These are phyloP conservation scores for Monilinia fructicola DNA, from an alignment of 2,329 filamentous ascomycete genomes.

Conservation along the genomic window DNA sequence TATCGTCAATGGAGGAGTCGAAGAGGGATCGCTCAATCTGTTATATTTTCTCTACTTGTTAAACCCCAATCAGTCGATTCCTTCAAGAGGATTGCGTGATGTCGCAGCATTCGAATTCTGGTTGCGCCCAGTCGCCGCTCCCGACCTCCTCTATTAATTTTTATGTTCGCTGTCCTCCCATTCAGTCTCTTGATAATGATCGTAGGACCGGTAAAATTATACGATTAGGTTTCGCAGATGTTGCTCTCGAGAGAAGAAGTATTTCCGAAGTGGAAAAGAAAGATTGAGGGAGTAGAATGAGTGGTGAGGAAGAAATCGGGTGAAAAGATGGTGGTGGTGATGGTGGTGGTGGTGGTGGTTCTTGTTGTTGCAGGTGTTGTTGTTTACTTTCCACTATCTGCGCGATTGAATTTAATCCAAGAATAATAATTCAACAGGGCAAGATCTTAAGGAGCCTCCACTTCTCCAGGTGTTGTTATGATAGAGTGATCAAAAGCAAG, in stretches of 20 bases:
- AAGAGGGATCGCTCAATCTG: conserved; percentile 24
- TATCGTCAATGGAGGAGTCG: conserved; percentile 4
- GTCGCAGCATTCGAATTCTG: conserved; percentile 47
- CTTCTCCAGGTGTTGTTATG: neutral
- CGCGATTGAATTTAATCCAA: too few relatives aligned
- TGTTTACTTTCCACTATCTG: too few relatives aligned
- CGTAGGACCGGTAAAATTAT: neutral
- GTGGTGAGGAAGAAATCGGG: neutral
- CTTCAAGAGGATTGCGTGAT: conserved; percentile 36
- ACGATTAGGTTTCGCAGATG: conserved; percentile 10
- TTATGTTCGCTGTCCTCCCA: neutral
- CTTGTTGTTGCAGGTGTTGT: neutral
- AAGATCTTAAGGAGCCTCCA: conserved; percentile 18
- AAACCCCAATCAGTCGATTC: conserved; percentile 41
- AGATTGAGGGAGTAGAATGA: conserved; percentile 1
- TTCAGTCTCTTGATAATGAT: conserved; percentile 6
- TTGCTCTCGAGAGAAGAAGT: neutral
- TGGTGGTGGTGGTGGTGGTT: too few relatives aligned
- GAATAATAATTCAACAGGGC: neutral
- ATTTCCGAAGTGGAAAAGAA: neutral
- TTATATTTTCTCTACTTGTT: conserved; percentile 27
- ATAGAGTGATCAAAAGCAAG: conserved; percentile 8
- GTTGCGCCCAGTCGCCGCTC: conserved; percentile 52
- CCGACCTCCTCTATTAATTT: conserved; percentile 23
- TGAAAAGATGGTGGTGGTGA: neutral